phyloP scores from a whole-genome alignment of 306 rosid genomes.

The Sesbania bispinosa region DNA sequence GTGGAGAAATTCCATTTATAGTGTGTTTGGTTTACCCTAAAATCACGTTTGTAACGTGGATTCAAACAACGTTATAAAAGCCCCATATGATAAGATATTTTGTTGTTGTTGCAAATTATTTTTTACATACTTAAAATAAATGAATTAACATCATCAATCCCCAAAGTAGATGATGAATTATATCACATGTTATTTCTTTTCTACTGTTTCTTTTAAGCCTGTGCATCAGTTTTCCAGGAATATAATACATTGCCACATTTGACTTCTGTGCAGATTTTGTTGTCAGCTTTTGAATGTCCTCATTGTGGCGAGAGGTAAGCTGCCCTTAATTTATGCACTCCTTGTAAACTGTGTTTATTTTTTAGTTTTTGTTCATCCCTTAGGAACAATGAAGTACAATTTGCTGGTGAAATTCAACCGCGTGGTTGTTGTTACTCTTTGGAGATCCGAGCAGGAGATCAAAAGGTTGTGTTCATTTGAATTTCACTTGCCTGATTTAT shows the following conservation, averaged over 20 bases:
- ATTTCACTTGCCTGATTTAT: neutral
- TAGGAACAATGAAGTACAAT: conserved; percentile 96
- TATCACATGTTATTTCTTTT: neutral
- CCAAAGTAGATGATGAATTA: neutral
- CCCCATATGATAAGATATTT: neutral
- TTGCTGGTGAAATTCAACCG: conserved; percentile 92
- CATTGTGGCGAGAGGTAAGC: conserved; percentile 92
- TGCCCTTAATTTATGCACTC: neutral
- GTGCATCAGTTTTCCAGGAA: neutral
- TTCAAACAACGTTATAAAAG: too few relatives aligned
- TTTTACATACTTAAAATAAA: neutral
- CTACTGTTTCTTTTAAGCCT: neutral
- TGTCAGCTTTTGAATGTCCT: conserved; percentile 90
- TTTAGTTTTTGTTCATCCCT: neutral
- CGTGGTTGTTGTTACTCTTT: conserved; percentile 76
- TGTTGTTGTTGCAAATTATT: neutral
- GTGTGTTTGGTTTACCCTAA: too few relatives aligned
- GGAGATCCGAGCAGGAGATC: conserved; percentile 60
- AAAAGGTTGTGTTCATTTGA: conserved; percentile 47
- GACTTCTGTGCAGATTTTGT: conserved; percentile 55
- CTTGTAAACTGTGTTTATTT: neutral
- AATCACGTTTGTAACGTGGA: too few relatives aligned
- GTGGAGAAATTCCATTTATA: neutral
- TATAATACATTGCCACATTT: neutral
- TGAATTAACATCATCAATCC: neutral